Conservation (phyloP, 225 moss, liverwort and hornwort genomes). For the Asterella californica region DNA sequence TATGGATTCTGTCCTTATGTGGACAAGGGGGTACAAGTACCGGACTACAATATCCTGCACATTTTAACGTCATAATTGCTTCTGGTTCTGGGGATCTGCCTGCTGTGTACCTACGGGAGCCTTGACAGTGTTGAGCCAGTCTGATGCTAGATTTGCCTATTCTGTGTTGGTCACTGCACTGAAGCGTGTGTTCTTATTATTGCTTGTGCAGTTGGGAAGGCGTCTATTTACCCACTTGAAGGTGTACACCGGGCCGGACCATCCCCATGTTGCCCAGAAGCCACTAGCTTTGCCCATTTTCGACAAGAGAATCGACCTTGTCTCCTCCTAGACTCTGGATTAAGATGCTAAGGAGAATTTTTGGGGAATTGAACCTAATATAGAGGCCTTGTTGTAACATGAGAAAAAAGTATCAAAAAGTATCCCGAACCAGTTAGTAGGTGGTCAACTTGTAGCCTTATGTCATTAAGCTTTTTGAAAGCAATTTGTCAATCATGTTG, state of each 20-base stretch:
- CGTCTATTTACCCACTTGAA: conserved; percentile 78
- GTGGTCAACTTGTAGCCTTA: background rate
- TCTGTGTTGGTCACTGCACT: background rate
- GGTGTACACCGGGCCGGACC: conserved; percentile 67
- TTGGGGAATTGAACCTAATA: conserved; percentile 10
- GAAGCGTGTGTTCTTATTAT: background rate
- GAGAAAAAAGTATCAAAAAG: too few relatives aligned
- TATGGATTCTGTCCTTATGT: background rate
- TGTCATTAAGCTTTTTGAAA: background rate
- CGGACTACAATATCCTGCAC: background rate
- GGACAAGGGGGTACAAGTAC: too few relatives aligned
- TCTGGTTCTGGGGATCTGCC: background rate
- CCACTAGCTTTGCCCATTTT: conserved; percentile 64
- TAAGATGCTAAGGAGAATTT: background rate
- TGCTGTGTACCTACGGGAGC: background rate
- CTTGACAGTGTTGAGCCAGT: background rate
- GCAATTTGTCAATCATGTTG: background rate
- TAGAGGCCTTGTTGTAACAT: background rate
- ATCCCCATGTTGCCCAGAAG: conserved; percentile 72
- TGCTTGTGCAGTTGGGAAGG: conserved; percentile 65
- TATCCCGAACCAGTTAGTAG: conserved; percentile 3
- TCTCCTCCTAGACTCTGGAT: background rate
- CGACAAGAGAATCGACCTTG: conserved; percentile 64
- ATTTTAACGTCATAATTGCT: background rate
- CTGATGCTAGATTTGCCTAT: background rate